Percentiles rank a stretch among this genome's conserved stretches.
phyloP scores from a whole-genome alignment of 176 grass and related monocot species.

The Canna indica region DNA sequence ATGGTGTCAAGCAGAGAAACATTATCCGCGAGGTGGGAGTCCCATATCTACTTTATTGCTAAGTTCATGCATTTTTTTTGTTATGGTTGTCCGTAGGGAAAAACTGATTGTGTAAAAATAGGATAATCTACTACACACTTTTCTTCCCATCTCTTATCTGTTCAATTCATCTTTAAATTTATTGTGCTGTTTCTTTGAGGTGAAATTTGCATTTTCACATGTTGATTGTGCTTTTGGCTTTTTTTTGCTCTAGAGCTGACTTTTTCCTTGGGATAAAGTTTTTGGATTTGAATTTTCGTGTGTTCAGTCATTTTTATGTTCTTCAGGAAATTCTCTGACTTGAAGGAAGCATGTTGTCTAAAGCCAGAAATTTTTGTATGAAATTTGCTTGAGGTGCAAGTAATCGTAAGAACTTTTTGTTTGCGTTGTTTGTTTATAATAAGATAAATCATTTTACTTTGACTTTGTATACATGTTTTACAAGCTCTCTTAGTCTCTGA shows the following conservation, averaged over 20 bases:
- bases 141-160: neutral
- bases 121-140: too few species aligned
- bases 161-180: neutral
- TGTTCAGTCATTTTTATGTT: neutral
- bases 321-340: neutral
- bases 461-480: too few species aligned
- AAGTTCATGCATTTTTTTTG: neutral
- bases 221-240: neutral
- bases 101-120: neutral
- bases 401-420: neutral
- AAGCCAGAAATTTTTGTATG: neutral
- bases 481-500: too few species aligned
- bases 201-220: neutral
- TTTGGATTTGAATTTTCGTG: neutral
- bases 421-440: too few species aligned
- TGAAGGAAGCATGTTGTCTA: neutral
- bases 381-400: neutral
- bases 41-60: slow-evolving; percentile 4
- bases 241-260: neutral
- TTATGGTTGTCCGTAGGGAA: neutral
- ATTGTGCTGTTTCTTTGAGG: neutral
- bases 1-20: slow-evolving; percentile 78
- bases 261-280: neutral
- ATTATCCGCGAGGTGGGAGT: slow-evolving; percentile 45
- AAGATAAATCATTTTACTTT: too few species aligned